These are phyloP conservation scores for Albifimbria verrucaria DNA, from an alignment of 2,329 filamentous ascomycete species.

Conservation along the genomic window DNA sequence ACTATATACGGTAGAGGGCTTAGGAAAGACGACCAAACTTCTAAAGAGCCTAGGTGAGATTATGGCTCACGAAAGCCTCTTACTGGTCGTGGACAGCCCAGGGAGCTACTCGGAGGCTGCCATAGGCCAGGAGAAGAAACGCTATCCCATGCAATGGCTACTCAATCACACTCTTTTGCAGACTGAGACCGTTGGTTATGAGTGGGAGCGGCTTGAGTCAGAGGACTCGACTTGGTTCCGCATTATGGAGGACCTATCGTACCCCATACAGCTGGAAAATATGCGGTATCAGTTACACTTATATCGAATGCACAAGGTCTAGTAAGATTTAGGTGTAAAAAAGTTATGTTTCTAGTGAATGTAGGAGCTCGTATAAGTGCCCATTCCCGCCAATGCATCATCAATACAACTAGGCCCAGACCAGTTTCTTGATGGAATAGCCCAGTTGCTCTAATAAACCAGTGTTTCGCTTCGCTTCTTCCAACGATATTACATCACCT, in stretches of 20 bases:
- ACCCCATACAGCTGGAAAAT: conserved; percentile 85
- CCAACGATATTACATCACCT: conserved; percentile 75
- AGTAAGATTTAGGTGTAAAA: too few relatives aligned
- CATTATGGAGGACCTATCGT: conserved; percentile 62
- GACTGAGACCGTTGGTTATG: conserved; percentile 28
- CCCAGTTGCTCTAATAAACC: conserved; percentile 82
- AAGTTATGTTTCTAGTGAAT: too few relatives aligned
- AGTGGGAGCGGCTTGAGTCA: conserved; percentile 73
- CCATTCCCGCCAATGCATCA: too few relatives aligned
- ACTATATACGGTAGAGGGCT: conserved; percentile 75
- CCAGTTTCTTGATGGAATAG: conserved; percentile 88
- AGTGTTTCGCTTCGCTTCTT: conserved; percentile 83
- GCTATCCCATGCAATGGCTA: conserved; percentile 93
- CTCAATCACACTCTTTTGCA: conserved; percentile 75
- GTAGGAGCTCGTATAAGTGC: too few relatives aligned
- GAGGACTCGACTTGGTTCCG: conserved; percentile 86
- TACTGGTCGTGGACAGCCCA: conserved; percentile 88
- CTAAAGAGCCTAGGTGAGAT: conserved; percentile 64
- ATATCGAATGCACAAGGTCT: conserved; percentile 49
- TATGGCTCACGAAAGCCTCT: conserved; percentile 56
- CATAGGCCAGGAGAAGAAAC: conserved; percentile 58
- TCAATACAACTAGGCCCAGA: conserved; percentile 67
- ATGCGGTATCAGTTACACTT: conserved; percentile 94
- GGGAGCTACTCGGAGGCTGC: conserved; percentile 87
- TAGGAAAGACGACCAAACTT: conserved; percentile 71